Evolutionary conservation across 78 protist species (phyloP).

Genomic region (Dictyostelium purpureum): DNA sequence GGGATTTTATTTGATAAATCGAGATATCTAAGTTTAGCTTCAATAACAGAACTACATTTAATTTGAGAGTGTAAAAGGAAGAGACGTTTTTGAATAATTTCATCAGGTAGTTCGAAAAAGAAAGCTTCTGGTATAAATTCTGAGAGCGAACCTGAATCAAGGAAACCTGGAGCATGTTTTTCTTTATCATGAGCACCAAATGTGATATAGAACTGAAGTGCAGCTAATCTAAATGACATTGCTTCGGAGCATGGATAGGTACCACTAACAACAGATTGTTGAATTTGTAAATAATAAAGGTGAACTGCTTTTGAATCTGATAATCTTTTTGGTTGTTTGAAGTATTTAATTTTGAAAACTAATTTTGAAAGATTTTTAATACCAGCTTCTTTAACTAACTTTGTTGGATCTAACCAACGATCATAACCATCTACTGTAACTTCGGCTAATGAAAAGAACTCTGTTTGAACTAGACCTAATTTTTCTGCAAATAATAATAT

Average conservation of each 20-base stretch:
- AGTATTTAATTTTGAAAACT: constrained; percentile 42
- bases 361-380: constrained; percentile 43
- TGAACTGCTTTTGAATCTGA: constrained; percentile 59
- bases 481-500: constrained; percentile 41
- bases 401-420: constrained; percentile 72
- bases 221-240: constrained; percentile 51
- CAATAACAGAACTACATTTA: constrained; percentile 37
- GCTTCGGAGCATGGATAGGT: constrained; percentile 76
- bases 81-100: constrained; percentile 44
- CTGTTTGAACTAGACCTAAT: constrained; percentile 48
- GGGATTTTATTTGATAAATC: constrained; percentile 74
- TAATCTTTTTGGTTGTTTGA: constrained; percentile 61
- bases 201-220: constrained; percentile 47
- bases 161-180: constrained; percentile 63
- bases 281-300: constrained; percentile 60
- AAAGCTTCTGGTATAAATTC: constrained; percentile 33
- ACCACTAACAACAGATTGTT: constrained; percentile 48
- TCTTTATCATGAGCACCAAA: constrained; percentile 66
- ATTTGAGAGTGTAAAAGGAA: constrained; percentile 51
- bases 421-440: constrained; percentile 43
- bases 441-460: constrained; percentile 60
- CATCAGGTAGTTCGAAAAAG: constrained; percentile 42
- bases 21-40: constrained; percentile 54
- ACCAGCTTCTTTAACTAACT: constrained; percentile 32
- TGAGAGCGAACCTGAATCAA: constrained; percentile 32